A percentile compares a stretch with the other conserved stretches of the same genome.
Evolutionary conservation across 1,284 basidiomycete genomes (phyloP).

Genomic region (Taiwanofungus camphoratus): DNA sequence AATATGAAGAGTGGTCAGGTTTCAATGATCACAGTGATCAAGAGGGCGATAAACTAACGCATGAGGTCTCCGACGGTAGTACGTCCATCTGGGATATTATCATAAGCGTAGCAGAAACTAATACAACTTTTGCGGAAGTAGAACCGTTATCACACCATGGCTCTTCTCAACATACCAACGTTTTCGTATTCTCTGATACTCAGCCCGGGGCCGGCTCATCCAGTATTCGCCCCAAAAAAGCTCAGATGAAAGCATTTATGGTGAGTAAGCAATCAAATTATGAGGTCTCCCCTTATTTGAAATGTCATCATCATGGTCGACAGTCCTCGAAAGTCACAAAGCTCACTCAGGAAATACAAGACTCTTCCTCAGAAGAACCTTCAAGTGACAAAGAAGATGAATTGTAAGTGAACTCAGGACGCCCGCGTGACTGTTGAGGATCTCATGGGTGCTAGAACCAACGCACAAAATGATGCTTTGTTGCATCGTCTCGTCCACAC

Average conservation of each 20-base stretch:
- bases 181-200: conserved; percentile 55
- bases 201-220: conserved; percentile 8
- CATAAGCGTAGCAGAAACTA: conserved; percentile 5
- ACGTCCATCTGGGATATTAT: background rate
- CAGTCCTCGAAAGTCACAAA: conserved; percentile 75
- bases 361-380: conserved; percentile 18
- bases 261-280: conserved; percentile 32
- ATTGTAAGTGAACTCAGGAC: conserved; percentile 35
- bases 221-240: conserved; percentile 25
- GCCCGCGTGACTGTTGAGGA: too few species aligned
- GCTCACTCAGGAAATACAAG: conserved; percentile 35
- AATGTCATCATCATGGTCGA: conserved; percentile 4
- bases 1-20: conserved; percentile 31
- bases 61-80: conserved; percentile 5
- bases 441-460: conserved; percentile 54
- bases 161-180: conserved; percentile 26
- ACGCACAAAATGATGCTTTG: conserved; percentile 67
- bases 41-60: conserved; percentile 14
- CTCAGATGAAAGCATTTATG: conserved; percentile 65
- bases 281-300: conserved; percentile 3
- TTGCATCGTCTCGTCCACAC: conserved; percentile 76
- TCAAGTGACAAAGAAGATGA: conserved; percentile 37
- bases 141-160: background rate
- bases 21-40: conserved; percentile 13
- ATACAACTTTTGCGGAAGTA: conserved; percentile 14